Base-by-base conservation (phyloP, 164 flowering plant species). In the grape (Vitis vinifera) region DNA sequence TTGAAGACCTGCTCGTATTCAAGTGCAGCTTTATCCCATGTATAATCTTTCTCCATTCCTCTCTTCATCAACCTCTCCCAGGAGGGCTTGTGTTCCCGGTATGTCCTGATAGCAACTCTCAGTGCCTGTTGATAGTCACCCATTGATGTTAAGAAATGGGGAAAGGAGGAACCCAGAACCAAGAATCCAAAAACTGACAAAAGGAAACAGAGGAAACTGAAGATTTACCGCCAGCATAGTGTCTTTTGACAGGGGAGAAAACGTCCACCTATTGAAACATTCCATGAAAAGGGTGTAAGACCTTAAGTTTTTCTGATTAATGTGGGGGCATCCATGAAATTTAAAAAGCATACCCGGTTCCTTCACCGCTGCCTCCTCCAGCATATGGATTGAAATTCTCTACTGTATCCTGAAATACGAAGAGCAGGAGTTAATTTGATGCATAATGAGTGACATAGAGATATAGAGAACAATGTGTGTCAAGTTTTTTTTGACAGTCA, bases 61-160 rank as follows among this genome's bases (percentile, higher is more conserved):
- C 99, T 84, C 79, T 73, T 91, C 97, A 92, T 88, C 77, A 94
- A 56, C 63, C 91, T 89, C 64, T 82, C 94, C 99, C 99, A 95
- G 11, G 99, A 88, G 16, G 83, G 16, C 72, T 86, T 89, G 80
- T 92, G 84, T 16, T 87, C 90, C 73, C 78, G 84, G 82, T 85
- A 95, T 1, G 98, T 92, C 76, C 51, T 50, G 12, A 81, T 62
- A 1, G 99, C 98, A 47, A 74, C 9, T 63, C 85, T 71, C 49
- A 92, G 51, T 9, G 96, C 88, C 99, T 95, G 91, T 62, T 51
- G 47, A 72, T 2, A 5, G 30, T 63, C 75, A 67, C 9, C 23
- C 12, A 4, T 1, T 50, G 16, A 52, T 53, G 55, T 12, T 3
- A 57, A 55, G 31, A 27, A 55, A 37, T 9, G 14, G 19, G 49